A percentile compares a stretch with the other conserved stretches of the same genome.
phyloP scores from a whole-genome alignment of 1,139 yeast genomes.

The Arxiozyma telluris region DNA sequence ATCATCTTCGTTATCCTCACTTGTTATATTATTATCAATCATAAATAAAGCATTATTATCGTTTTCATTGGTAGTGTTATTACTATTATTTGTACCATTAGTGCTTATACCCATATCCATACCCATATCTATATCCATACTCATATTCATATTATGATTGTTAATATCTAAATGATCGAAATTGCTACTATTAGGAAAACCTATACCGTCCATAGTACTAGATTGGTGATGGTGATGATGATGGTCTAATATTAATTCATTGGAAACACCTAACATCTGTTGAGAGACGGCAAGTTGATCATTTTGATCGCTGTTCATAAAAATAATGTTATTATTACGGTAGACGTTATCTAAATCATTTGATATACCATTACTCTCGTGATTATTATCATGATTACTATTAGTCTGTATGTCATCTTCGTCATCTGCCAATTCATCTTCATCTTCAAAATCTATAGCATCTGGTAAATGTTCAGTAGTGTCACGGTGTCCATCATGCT shows the following conservation, averaged over 20 bases:
- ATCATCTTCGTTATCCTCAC: constrained; percentile 6
- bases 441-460: constrained; percentile 93
- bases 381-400: not conserved
- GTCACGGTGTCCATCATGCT: constrained; percentile 17
- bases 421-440: constrained; percentile 90
- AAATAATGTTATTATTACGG: not conserved
- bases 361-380: no score
- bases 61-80: constrained; percentile 11
- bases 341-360: no score
- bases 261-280: not conserved
- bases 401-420: constrained; percentile 28
- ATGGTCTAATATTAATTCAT: constrained; percentile 4
- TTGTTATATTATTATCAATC: constrained; percentile 5
- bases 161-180: not conserved
- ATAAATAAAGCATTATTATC: constrained; percentile 20
- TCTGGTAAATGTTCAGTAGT: constrained; percentile 68
- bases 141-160: constrained; percentile 8
- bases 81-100: not conserved
- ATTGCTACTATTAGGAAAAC: not conserved
- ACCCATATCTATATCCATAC: constrained; percentile 7
- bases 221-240: constrained; percentile 5
- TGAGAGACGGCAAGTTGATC: constrained; percentile 3
- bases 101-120: constrained; percentile 4
- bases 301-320: not conserved
- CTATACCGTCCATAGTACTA: constrained; percentile 1